These are phyloP conservation scores for Quambalaria eucalypti DNA, from an alignment of 1,284 basidiomycete species.

Conservation along the genomic window DNA sequence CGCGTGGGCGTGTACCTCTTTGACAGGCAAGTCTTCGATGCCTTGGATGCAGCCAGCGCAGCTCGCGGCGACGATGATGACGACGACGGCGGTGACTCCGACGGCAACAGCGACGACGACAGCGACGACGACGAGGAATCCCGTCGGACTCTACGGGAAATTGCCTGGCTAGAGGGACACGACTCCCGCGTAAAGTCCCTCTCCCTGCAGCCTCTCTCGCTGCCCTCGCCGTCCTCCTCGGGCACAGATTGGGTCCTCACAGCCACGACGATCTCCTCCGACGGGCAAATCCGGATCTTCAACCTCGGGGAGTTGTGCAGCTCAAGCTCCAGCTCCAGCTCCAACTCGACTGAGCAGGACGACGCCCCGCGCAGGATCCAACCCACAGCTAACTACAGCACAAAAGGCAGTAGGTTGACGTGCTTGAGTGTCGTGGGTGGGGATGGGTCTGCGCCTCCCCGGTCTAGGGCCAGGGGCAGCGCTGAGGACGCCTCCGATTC, in stretches of 20 bases:
- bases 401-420: constrained; percentile 38
- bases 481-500: background rate
- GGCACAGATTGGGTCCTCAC: constrained; percentile 5
- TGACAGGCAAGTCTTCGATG: background rate
- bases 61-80: constrained; percentile 8
- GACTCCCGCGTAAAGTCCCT: constrained; percentile 13
- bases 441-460: background rate
- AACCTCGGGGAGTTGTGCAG: constrained; percentile 16
- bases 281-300: constrained; percentile 40
- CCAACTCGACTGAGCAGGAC: too few species aligned
- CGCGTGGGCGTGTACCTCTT: constrained; percentile 4
- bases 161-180: background rate
- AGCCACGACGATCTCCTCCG: constrained; percentile 40
- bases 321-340: background rate
- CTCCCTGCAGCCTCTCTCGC: constrained; percentile 13
- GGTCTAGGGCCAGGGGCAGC: background rate
- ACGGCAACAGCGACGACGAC: constrained; percentile 11
- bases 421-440: constrained; percentile 37
- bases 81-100: constrained; percentile 13
- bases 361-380: constrained; percentile 4
- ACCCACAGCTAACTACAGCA: constrained; percentile 27
- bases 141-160: background rate
- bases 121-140: constrained; percentile 20
- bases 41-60: constrained; percentile 7
- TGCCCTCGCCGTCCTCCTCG: constrained; percentile 5